Evolutionary conservation across 2,329 filamentous ascomycete species (phyloP).

Genomic region (Intubia oerlemansii): DNA sequence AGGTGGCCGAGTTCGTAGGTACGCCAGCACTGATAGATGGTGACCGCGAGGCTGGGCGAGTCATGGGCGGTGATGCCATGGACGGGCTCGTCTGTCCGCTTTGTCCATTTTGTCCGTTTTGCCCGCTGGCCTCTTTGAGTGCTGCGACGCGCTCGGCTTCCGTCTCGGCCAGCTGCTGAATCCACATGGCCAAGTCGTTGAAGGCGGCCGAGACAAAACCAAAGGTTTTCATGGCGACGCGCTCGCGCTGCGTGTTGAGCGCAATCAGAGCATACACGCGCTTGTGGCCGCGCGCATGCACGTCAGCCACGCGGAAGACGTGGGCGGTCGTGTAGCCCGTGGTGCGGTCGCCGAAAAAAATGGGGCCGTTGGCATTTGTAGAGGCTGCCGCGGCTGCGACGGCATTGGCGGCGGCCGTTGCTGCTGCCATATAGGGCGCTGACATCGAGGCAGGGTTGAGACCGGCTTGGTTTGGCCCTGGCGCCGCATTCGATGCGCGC

Average conservation of each 20-base stretch:
- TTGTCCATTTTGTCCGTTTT: too few species aligned
- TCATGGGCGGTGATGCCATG: neutral
- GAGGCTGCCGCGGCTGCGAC: conserved; percentile 9
- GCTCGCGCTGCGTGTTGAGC: conserved; percentile 42
- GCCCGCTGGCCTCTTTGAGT: conserved; percentile 18
- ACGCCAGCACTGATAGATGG: conserved; percentile 12
- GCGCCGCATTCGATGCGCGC: conserved; percentile 12
- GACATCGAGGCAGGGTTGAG: conserved; percentile 23
- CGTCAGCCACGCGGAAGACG: conserved; percentile 47
- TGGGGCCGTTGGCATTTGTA: conserved; percentile 24
- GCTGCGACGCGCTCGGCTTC: conserved; percentile 31
- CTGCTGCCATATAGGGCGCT: conserved; percentile 6
- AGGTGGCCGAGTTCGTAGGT: conserved; percentile 12
- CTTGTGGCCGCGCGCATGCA: conserved; percentile 45
- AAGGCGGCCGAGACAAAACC: conserved; percentile 39
- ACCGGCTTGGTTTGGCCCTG: neutral
- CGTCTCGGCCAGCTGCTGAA: conserved; percentile 39
- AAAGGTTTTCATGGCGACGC: conserved; percentile 44
- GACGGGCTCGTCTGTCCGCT: conserved; percentile 9
- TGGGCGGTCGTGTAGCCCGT: conserved; percentile 49
- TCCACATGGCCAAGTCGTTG: conserved; percentile 42
- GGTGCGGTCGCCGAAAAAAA: conserved; percentile 44
- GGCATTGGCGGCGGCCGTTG: conserved; percentile 15
- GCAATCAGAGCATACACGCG: conserved; percentile 48
- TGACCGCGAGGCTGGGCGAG: neutral